Evolutionary conservation across 257 asterid genomes (phyloP), one percentile per base, ranked within the genome.

Genomic region (Capsicum baccatum): DNA sequence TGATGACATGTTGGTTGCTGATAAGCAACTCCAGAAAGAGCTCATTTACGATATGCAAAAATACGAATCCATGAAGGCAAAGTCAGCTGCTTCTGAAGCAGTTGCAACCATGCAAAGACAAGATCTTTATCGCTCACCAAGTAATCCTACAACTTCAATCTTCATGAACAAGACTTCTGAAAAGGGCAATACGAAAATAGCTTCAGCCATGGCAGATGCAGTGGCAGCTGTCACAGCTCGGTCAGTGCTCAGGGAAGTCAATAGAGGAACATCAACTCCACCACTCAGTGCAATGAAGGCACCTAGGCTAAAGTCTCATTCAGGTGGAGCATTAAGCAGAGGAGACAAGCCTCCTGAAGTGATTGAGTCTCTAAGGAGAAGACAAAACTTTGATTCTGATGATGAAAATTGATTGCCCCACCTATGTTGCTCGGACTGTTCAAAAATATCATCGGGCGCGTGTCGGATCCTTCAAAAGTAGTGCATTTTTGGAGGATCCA

Each of bases 41-140:
- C 98, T 96, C 79, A 67, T 93, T 9, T 93, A 96, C 67, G 98
- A 96, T 89, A 96, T 96, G 89, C 94, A 96, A 79, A 96, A 90
- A 79, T 92, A 92, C 14, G 98, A 96, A 52, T 70, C 95, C 55
- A 82, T 85, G 92, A 92, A 91, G 74, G 97, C 94, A 50, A 94
- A 89, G 82, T 85, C 89, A 0, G 84, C 89, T 10, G 99, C 95
- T 35, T 91, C 91, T 44, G 96, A 94, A 84, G 93, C 93, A 70
- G 90, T 88, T n/a, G 92, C 91, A 4, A 84, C 91, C 66, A 82
- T 89, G 90, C 92, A 92, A 86, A 87, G 89, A 81, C 81, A 92
- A 54, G 92, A 87, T 48, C 69, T 86, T 5, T 84, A 62, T 42
- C 82, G 35, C 3, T 89, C 97, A 5, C 94, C 97, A 15, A 69